Base-by-base conservation (phyloP, 2,329 filamentous ascomycete genomes). In the Botrytis paeoniae region DNA sequence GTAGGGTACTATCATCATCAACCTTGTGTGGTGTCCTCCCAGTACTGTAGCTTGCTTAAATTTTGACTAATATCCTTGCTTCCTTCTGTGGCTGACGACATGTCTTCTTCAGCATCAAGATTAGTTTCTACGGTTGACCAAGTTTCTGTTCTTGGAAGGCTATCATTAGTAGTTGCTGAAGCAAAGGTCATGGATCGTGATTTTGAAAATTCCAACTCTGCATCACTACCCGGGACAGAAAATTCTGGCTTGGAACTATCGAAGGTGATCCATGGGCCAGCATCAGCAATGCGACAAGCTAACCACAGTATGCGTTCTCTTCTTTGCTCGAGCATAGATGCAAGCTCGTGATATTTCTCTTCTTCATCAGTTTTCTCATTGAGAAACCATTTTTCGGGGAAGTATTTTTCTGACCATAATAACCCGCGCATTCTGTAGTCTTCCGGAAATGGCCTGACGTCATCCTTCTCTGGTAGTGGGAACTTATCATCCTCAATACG, bases 261-360 rank as follows among this genome's bases (percentile, higher is more conserved):
- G 25, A 68, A 74, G 3, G 48, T 68, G 9, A 74, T 63, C 60
- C 70, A 72, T 25, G 70, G 41, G 18, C 70, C 63, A 32, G 73
- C 59, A 51, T 29, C 69, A n/a, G 73, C 74, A 65, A 77, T 69
- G 35, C 71, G 72, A 35, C 63, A 74, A 48, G 73, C 76, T 51
- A 78, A 59, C 73, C 77, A 79, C 9, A 78, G 73, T 37, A 79
- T 78, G 7, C 77, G 65, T 45, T 79, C 78, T 41, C 75, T 77
- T 25, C 78, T 71, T 68, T 78, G 74, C 10, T 72, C 75, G 32
- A 76, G 76, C 77, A 79, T 78, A 37, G 76, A 79, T 37, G 77
- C 71, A n/a, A 74, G 72, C 51, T 80, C 78, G 32, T 76, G 75
- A 68, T 78, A 77, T 54, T 79, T 77, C 20, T 79, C 77, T 62